These are phyloP conservation scores for Wickerhamiella sorbophila DNA, from an alignment of 805 yeast genomes.

Conservation along the genomic window DNA sequence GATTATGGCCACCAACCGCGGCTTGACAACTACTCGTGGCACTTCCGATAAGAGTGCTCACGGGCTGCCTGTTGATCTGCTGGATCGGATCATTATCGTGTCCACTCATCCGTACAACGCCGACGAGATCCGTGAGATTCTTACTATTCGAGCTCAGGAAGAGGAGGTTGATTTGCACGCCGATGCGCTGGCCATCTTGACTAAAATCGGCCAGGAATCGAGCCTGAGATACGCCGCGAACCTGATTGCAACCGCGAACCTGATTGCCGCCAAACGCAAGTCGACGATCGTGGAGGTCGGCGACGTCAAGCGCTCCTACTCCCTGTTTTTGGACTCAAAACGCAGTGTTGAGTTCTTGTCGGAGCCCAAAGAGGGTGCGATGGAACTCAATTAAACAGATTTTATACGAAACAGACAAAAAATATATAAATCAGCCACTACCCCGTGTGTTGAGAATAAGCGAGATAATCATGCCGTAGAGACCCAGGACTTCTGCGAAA, in stretches of 20 bases:
- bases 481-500: conserved; percentile 82
- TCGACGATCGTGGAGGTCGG: conserved; percentile 51
- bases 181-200: conserved; percentile 75
- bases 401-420: background rate
- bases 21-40: conserved; percentile 86
- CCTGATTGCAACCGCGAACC: conserved; percentile 78
- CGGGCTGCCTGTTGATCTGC: conserved; percentile 89
- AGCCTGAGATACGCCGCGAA: conserved; percentile 87
- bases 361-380: background rate
- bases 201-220: conserved; percentile 82
- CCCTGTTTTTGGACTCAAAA: conserved; percentile 74
- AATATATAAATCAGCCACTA: background rate
- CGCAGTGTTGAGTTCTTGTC: conserved; percentile 72
- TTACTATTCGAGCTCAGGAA: conserved; percentile 80
- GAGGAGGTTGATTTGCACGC: conserved; percentile 76
- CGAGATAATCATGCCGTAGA: conserved; percentile 91
- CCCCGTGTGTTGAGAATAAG: conserved; percentile 63
- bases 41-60: conserved; percentile 90
- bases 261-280: conserved; percentile 73
- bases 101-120: conserved; percentile 66
- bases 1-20: conserved; percentile 96
- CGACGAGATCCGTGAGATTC: conserved; percentile 75
- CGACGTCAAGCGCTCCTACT: conserved; percentile 78
- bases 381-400: background rate
- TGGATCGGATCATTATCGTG: conserved; percentile 86